A percentile compares a stretch with the other conserved stretches of the same genome.
phyloP scores from a whole-genome alignment of 768 basidiomycete species.

The Pulveroboletus frians region DNA sequence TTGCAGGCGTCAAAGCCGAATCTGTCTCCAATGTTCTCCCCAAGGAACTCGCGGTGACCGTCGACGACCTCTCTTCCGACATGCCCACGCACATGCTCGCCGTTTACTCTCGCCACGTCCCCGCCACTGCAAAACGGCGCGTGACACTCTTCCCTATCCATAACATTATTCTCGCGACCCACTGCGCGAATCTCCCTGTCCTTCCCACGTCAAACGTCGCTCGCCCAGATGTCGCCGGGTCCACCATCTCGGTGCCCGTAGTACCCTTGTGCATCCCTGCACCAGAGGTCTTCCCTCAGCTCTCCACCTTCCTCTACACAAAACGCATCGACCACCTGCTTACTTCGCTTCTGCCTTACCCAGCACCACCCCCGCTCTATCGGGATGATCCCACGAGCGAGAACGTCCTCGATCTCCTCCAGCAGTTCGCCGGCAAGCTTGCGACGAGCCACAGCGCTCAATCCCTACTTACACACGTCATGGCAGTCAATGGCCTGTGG shows the following conservation, averaged over 20 bases:
- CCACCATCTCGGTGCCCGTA: constrained; percentile 46
- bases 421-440: constrained; percentile 13
- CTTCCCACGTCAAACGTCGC: constrained; percentile 14
- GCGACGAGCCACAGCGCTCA: constrained; percentile 13
- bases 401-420: constrained; percentile 8
- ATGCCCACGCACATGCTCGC: constrained; percentile 32
- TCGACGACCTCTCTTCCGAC: constrained; percentile 30
- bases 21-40: constrained; percentile 23
- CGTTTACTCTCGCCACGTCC: constrained; percentile 23
- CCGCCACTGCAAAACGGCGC: constrained; percentile 23
- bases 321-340: constrained; percentile 58
- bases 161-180: constrained; percentile 31
- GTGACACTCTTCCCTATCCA: constrained; percentile 36
- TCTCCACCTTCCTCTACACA: constrained; percentile 66
- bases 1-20: constrained; percentile 25
- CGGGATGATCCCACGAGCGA: constrained; percentile 21
- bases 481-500: constrained; percentile 44
- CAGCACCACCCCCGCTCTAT: constrained; percentile 23
- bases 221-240: constrained; percentile 12
- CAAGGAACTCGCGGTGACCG: constrained; percentile 19
- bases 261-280: constrained; percentile 68
- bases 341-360: constrained; percentile 53
- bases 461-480: constrained; percentile 33
- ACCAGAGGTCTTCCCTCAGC: constrained; percentile 58
- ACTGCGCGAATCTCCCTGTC: constrained; percentile 28